A percentile compares a stretch with the other conserved stretches of the same genome.
Evolutionary conservation across 805 yeast species (phyloP).

Genomic region (Spathaspora passalidarum): DNA sequence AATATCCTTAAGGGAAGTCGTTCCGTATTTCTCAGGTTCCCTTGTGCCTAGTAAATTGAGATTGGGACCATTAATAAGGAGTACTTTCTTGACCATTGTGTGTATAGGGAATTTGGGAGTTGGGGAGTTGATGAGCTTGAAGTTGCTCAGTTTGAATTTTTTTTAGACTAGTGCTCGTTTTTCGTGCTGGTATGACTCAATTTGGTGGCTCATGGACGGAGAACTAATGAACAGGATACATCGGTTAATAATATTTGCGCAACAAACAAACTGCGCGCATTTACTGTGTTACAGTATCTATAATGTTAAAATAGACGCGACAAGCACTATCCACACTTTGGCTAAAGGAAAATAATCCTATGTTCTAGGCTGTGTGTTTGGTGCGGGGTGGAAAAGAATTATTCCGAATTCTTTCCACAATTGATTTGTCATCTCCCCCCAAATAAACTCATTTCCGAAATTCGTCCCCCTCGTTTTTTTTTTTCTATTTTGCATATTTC

Average conservation of each 20-base stretch:
- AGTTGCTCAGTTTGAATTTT: neutral
- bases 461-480: neutral
- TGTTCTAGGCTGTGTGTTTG: too few species aligned
- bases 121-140: neutral
- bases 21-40: conserved; percentile 51
- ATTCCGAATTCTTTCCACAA: neutral
- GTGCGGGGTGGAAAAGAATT: neutral
- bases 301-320: too few species aligned
- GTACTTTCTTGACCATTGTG: conserved; percentile 38
- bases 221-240: neutral
- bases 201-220: neutral
- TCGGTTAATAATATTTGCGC: too few species aligned
- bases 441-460: neutral
- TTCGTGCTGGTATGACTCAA: neutral
- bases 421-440: neutral
- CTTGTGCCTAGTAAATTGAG: conserved; percentile 47
- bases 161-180: neutral
- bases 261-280: too few species aligned
- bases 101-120: neutral
- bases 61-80: conserved; percentile 49
- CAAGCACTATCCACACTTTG: too few species aligned
- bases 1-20: conserved; percentile 41
- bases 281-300: too few species aligned
- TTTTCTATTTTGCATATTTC: neutral
- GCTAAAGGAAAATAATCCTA: too few species aligned